Conservation (phyloP, 495 filamentous ascomycete genomes). For the Diplogelasinospora grovesii region DNA sequence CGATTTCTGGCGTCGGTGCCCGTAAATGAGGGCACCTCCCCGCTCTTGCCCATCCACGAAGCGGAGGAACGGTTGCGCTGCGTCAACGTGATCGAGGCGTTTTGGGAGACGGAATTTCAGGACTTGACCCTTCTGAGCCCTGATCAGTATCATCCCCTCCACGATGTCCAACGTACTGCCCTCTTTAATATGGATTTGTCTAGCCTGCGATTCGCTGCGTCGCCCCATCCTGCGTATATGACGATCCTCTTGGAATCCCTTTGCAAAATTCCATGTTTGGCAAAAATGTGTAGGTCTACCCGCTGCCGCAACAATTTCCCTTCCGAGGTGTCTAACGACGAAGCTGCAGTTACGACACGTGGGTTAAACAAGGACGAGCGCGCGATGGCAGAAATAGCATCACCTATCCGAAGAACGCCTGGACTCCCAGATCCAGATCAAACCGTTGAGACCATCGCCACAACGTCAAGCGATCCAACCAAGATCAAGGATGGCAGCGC, state of each 20-base stretch:
- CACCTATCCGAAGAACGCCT: too few species aligned
- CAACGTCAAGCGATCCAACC: not conserved
- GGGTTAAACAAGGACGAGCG: too few species aligned
- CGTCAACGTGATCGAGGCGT: slow-evolving; percentile 2
- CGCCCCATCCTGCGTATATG: not conserved
- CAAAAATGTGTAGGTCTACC: too few species aligned
- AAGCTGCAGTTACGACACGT: too few species aligned
- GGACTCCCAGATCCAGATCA: too few species aligned
- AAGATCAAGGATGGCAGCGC: slow-evolving; percentile 4
- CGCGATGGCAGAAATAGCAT: too few species aligned
- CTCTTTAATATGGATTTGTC: not conserved
- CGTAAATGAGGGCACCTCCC: not conserved
- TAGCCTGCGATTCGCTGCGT: not conserved
- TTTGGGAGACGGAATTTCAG: slow-evolving; percentile 2
- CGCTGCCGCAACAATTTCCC: too few species aligned
- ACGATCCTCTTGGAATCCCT: not conserved
- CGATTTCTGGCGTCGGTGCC: not conserved
- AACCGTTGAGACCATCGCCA: not conserved
- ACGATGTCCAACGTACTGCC: slow-evolving; percentile 1
- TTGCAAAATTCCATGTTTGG: not conserved
- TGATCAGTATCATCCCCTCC: not conserved
- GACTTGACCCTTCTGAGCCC: not conserved
- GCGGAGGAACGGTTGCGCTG: slow-evolving; percentile 5
- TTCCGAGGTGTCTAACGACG: too few species aligned
- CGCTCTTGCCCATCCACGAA: slow-evolving; percentile 3